These are phyloP conservation scores for Gilbertella persicaria DNA, from an alignment of 371 early-diverging fungal genomes.

Conservation along the genomic window DNA sequence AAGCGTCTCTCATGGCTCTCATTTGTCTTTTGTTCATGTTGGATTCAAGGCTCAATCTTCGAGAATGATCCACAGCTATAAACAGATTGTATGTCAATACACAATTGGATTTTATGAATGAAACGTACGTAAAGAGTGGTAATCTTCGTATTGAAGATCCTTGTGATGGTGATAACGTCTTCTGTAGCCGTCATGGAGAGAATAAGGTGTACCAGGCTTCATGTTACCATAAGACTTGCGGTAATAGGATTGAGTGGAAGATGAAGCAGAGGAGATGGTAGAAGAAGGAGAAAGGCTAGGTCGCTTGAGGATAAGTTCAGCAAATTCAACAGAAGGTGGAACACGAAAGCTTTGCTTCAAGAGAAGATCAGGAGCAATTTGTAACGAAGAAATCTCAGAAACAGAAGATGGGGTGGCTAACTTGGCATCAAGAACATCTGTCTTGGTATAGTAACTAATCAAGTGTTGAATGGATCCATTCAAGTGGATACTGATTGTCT, in stretches of 20 bases:
- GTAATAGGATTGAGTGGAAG: neutral
- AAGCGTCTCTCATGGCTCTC: neutral
- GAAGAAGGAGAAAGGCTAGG: constrained; percentile 24
- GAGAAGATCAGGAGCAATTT: constrained; percentile 54
- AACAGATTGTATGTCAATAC: neutral
- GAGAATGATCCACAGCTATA: constrained; percentile 10
- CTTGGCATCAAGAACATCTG: constrained; percentile 61
- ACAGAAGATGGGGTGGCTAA: constrained; percentile 55
- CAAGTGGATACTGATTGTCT: constrained; percentile 78
- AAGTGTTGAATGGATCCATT: constrained; percentile 79
- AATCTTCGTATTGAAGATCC: neutral
- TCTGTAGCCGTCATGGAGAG: neutral
- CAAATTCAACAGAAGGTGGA: constrained; percentile 44
- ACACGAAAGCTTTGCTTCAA: constrained; percentile 60
- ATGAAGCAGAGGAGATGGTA: constrained; percentile 5
- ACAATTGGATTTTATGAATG: neutral
- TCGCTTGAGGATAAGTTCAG: constrained; percentile 7
- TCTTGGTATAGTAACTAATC: constrained; percentile 83
- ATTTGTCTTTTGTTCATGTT: neutral
- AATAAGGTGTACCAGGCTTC: neutral
- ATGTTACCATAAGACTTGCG: neutral
- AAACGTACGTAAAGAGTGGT: constrained; percentile 9
- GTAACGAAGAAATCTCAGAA: constrained; percentile 46
- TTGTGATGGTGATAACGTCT: neutral
- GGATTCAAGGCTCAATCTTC: constrained; percentile 10